Conservation (phyloP, 371 early-diverging fungal genomes). For the Capniomyces stellatus region DNA sequence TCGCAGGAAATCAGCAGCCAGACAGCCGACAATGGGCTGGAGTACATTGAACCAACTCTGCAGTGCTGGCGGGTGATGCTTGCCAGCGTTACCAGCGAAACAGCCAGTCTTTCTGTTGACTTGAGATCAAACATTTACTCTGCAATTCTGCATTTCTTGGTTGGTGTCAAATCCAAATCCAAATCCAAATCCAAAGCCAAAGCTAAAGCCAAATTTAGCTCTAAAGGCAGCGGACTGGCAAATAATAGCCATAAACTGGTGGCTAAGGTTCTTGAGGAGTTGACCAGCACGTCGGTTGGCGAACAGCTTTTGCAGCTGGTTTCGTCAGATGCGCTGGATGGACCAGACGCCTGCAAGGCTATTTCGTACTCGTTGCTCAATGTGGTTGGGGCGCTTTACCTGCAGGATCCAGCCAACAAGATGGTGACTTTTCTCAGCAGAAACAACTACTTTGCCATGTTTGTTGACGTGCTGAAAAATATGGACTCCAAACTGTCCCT, state of each 20-base stretch:
- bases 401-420: constrained; percentile 26
- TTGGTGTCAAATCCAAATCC: constrained; percentile 7
- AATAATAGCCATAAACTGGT: constrained; percentile 13
- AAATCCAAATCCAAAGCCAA: not conserved
- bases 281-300: constrained; percentile 27
- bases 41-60: constrained; percentile 30
- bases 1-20: not conserved
- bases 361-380: constrained; percentile 64
- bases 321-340: constrained; percentile 66
- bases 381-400: constrained; percentile 37
- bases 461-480: constrained; percentile 36
- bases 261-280: constrained; percentile 10
- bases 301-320: constrained; percentile 47
- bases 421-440: constrained; percentile 41
- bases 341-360: constrained; percentile 61
- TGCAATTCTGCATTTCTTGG: constrained; percentile 45
- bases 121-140: constrained; percentile 71
- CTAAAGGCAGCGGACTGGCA: not conserved
- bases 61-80: constrained; percentile 45
- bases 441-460: constrained; percentile 45
- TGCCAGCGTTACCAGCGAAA: constrained; percentile 38
- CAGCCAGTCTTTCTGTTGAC: constrained; percentile 30
- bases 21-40: not conserved
- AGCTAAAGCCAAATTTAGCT: not conserved
- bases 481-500: constrained; percentile 47